These are phyloP conservation scores for Musa beccarii DNA, from an alignment of 176 grass and related monocot genomes.

Conservation along the genomic window DNA sequence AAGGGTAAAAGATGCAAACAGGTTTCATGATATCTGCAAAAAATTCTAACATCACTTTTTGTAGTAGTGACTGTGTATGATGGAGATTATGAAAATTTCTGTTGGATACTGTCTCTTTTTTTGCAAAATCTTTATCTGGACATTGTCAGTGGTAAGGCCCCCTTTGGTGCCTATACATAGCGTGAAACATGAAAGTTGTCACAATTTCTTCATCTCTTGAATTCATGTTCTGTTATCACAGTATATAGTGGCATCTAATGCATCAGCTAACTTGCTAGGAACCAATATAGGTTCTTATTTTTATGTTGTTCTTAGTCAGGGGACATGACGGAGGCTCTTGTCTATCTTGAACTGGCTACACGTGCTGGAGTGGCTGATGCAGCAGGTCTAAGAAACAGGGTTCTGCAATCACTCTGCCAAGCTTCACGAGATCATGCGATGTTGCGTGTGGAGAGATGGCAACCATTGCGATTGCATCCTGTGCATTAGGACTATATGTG, in stretches of 20 bases:
- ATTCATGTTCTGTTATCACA: neutral
- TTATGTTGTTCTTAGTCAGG: slow-evolving; percentile 32
- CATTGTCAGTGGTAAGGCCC: neutral
- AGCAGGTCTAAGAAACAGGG: slow-evolving; percentile 43
- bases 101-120: neutral
- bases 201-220: neutral
- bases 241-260: neutral
- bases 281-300: neutral
- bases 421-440: slow-evolving; percentile 21
- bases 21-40: neutral
- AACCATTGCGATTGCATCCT: neutral
- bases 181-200: neutral
- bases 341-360: slow-evolving; percentile 56
- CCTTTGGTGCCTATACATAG: too few species aligned
- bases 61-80: neutral
- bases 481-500: neutral
- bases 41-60: neutral
- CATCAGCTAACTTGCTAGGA: neutral
- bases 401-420: slow-evolving; percentile 31
- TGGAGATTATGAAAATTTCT: neutral
- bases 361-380: slow-evolving; percentile 46
- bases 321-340: slow-evolving; percentile 43
- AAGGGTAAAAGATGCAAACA: too few species aligned
- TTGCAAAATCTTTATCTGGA: neutral
- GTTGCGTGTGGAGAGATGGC: slow-evolving; percentile 43